A percentile compares a stretch with the other conserved stretches of the same genome.
Conservation (phyloP, 2,329 filamentous ascomycete genomes). For the Paramyrothecium roridum region DNA sequence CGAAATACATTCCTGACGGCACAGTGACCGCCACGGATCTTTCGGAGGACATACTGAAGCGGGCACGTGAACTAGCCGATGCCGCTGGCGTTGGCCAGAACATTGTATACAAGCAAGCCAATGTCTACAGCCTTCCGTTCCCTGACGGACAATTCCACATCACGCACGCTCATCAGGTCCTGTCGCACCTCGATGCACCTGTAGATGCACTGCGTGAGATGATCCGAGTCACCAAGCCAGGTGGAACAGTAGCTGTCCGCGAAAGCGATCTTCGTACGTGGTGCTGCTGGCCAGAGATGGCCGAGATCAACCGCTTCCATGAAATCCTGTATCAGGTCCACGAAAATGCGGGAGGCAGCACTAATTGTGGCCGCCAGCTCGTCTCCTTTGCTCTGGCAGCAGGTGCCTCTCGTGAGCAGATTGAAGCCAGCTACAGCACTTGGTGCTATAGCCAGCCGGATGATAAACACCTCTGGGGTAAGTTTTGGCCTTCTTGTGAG, state of each 20-base stretch:
- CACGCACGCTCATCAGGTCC: slow-evolving; percentile 38
- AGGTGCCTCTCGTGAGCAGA: slow-evolving; percentile 15
- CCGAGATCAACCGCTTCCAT: slow-evolving; percentile 17
- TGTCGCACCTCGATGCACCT: slow-evolving; percentile 35
- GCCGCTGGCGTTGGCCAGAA: slow-evolving; percentile 16
- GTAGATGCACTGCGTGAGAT: slow-evolving; percentile 34
- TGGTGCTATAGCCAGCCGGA: slow-evolving; percentile 23
- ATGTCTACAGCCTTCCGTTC: slow-evolving; percentile 31
- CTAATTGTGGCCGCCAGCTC: slow-evolving; percentile 21
- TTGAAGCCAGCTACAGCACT: slow-evolving; percentile 20
- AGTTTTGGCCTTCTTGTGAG: slow-evolving; percentile 1
- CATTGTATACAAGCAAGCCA: slow-evolving; percentile 21
- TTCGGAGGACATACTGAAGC: slow-evolving; percentile 24
- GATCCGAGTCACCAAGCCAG: slow-evolving; percentile 37
- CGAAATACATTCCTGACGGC: slow-evolving; percentile 34
- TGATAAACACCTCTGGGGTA: slow-evolving; percentile 21
- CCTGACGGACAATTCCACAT: slow-evolving; percentile 37
- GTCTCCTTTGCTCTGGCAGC: slow-evolving; percentile 22
- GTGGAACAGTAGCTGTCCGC: slow-evolving; percentile 36
- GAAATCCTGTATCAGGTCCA: slow-evolving; percentile 12
- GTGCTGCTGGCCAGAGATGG: slow-evolving; percentile 22
- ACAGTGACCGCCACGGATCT: slow-evolving; percentile 27
- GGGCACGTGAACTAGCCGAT: slow-evolving; percentile 18
- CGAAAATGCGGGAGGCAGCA: slow-evolving; percentile 20
- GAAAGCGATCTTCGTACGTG: slow-evolving; percentile 25